These are phyloP conservation scores for Salix koriyanagi DNA, from an alignment of 345 rosid species.

Conservation along the genomic window DNA sequence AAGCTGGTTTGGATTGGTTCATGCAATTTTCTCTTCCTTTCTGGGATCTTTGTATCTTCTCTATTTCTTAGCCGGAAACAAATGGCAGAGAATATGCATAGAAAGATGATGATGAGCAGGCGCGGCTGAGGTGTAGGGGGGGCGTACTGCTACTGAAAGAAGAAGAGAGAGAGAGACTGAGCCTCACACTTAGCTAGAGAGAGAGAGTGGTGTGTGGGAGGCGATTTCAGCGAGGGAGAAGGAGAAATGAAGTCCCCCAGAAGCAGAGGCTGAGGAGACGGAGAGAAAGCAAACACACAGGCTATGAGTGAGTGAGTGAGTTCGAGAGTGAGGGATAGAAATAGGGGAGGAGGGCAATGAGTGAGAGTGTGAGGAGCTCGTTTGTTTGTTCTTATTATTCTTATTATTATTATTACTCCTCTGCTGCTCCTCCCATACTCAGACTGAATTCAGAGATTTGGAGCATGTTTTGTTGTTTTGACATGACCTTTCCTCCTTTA, in stretches of 20 bases:
- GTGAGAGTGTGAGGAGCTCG: conserved; percentile 8
- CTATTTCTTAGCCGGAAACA: conserved; percentile 37
- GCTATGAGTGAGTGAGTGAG: neutral
- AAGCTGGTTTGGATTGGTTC: conserved; percentile 9
- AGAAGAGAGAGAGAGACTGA: conserved; percentile 7
- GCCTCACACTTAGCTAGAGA: conserved; percentile 4
- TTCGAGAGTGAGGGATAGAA: neutral
- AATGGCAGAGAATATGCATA: conserved; percentile 41
- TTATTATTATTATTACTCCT: neutral
- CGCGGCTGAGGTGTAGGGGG: conserved; percentile 9
- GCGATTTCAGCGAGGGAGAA: conserved; percentile 20
- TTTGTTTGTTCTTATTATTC: neutral
- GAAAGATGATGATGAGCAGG: conserved; percentile 54
- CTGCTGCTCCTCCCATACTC: neutral
- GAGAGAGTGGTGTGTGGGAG: conserved; percentile 16
- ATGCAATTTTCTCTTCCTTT: conserved; percentile 37
- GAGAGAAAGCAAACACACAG: conserved; percentile 46
- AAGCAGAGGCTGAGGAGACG: conserved; percentile 80
- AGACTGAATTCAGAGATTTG: conserved; percentile 27
- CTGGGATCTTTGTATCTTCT: neutral
- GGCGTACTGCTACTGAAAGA: neutral
- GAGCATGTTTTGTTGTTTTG: conserved; percentile 42
- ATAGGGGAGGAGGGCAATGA: conserved; percentile 30
- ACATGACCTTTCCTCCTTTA: conserved; percentile 41
- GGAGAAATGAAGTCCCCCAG: conserved; percentile 53